Evolutionary conservation across 2,329 filamentous ascomycete species (phyloP).

Genomic region (Escovopsis sp.): DNA sequence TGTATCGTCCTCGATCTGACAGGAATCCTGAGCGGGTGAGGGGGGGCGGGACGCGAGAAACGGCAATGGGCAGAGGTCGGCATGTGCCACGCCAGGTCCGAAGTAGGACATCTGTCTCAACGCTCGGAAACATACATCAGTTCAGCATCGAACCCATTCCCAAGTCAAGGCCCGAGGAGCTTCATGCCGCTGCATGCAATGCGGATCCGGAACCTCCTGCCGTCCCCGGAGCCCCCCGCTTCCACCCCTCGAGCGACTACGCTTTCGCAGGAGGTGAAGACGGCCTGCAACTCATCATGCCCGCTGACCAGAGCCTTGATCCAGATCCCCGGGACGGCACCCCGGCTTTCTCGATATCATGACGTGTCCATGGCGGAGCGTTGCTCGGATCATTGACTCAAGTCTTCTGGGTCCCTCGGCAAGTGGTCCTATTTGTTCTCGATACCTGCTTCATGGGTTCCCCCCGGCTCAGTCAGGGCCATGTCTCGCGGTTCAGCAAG

Average conservation of each 20-base stretch:
- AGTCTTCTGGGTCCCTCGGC: neutral
- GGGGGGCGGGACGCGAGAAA: neutral
- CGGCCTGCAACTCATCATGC: slow-evolving; percentile 1
- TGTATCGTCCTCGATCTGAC: neutral
- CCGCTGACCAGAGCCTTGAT: neutral
- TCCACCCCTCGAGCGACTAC: too few relatives aligned
- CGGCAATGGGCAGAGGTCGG: neutral
- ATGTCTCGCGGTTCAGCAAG: neutral
- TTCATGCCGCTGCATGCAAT: neutral
- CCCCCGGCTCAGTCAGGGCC: too few relatives aligned
- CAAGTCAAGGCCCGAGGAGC: neutral
- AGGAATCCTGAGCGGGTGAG: neutral
- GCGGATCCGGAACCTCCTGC: neutral
- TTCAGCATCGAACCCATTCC: neutral
- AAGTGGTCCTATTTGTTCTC: too few relatives aligned
- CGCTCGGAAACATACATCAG: slow-evolving; percentile 4
- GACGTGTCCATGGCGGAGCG: neutral
- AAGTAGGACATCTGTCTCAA: slow-evolving; percentile 6
- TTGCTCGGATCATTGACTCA: neutral
- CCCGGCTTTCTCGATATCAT: neutral
- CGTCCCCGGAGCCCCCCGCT: neutral
- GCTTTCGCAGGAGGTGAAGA: slow-evolving; percentile 1
- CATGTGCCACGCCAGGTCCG: slow-evolving; percentile 2
- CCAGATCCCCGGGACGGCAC: neutral
- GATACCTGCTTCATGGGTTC: too few relatives aligned